Evolutionary conservation across 2,329 filamentous ascomycete species (phyloP), one percentile per base, ranked within the genome.

Genomic region (Ramichloridium luteum): DNA sequence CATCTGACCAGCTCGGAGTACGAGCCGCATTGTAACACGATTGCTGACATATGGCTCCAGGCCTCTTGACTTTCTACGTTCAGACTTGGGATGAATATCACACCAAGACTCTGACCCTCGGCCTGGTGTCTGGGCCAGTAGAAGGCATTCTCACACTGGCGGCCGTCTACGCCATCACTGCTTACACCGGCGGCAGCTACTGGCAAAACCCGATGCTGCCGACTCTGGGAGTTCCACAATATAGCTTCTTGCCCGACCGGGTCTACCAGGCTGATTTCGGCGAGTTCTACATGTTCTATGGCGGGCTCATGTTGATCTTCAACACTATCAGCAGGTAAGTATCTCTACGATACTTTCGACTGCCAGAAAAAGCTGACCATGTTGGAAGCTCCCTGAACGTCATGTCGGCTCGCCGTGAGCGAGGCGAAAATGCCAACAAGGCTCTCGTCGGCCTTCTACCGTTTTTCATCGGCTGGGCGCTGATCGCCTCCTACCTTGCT

Each of bases 31-130:
- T n/a, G n/a, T n/a, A n/a, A n/a, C n/a, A n/a, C n/a, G n/a, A n/a
- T 9, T 27, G n/a, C 32, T 34, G 28, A 35, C 15, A 5, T 14
- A 12, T 3, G 30, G n/a, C n/a, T n/a, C n/a, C 38, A 14, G 43
- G 31, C 5, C 74, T 88, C 37, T 67, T 92, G 48, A 94, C 90
- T n/a, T 98, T 98, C 59, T 96, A 96, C 58, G 80, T 96, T 25
- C 90, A 96, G 57, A 96, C 90, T 18, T 98, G 90, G 90, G 90
- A 98, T 53, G 90, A 96, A 57, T 98, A 96, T 61, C 88, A 96
- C 62, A 98, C 90, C 31, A 86, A 94, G 58, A 90, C 86, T 3
- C 72, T 98, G 28, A 94, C 85, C 2, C 72, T 98, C 4, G 90
- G 90, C 37, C 64, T 96, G 40, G 70, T 98, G 44, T 94, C 88